A percentile compares a stretch with the other conserved stretches of the same genome.
phyloP scores from a whole-genome alignment of 106 monocot genomes.

The Hemerocallis citrina region DNA sequence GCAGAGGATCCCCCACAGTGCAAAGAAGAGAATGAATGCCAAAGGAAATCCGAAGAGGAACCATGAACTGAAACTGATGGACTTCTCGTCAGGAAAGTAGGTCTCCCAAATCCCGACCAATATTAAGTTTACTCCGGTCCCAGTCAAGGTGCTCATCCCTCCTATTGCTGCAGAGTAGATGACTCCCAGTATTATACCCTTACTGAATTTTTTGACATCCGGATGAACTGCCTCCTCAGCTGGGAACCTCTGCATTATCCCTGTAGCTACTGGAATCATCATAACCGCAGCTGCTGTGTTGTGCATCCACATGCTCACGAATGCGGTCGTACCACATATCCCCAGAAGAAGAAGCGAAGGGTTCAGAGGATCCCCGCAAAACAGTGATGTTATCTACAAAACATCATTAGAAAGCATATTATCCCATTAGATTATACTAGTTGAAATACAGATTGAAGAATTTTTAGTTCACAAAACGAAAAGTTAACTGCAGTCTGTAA shows the following conservation, averaged over 20 bases:
- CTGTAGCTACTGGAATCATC: slow-evolving; percentile 94
- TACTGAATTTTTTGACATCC: slow-evolving; percentile 45
- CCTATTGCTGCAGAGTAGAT: slow-evolving; percentile 73
- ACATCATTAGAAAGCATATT: no score
- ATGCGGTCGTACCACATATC: slow-evolving; percentile 67
- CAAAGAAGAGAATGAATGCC: slow-evolving; percentile 61
- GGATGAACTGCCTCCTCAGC: slow-evolving; percentile 11
- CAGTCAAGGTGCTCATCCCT: slow-evolving; percentile 77
- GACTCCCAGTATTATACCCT: slow-evolving; percentile 77
- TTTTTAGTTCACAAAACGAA: no score
- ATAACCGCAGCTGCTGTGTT: slow-evolving; percentile 79
- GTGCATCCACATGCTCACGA: slow-evolving; percentile 99
- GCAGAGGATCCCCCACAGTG: slow-evolving; percentile 67
- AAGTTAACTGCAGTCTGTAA: no score
- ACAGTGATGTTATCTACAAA: slow-evolving; percentile 57
- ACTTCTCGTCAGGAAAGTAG: slow-evolving; percentile 57
- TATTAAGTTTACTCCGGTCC: slow-evolving; percentile 82
- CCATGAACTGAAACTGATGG: slow-evolving; percentile 84
- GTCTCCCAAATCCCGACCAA: slow-evolving; percentile 77
- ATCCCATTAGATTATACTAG: no score
- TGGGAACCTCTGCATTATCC: slow-evolving; percentile 61
- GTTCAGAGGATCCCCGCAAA: slow-evolving; percentile 64
- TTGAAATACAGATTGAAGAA: no score
- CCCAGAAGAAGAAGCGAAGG: slow-evolving; percentile 69
- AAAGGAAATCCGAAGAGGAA: slow-evolving; percentile 76